These are phyloP conservation scores for Crithidia expoeki DNA, from an alignment of 208 protist genomes.

Conservation along the genomic window DNA sequence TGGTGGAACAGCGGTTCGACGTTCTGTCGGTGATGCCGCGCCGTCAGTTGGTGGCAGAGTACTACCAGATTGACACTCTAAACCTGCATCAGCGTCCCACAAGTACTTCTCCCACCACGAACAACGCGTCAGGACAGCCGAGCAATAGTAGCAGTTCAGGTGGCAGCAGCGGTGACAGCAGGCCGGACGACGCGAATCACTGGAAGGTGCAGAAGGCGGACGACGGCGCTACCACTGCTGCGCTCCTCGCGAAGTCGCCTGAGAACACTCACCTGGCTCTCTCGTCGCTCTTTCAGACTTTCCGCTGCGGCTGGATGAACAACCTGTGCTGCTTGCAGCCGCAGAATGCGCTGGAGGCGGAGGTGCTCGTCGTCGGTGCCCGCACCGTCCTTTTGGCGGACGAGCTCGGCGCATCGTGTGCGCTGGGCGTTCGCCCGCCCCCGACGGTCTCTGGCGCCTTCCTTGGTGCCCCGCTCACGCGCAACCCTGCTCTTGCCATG, in stretches of 20 bases:
- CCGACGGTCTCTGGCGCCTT: background rate
- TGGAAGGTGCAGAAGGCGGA: background rate
- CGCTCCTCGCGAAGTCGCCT: conserved; percentile 1
- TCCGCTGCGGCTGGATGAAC: conserved; percentile 41
- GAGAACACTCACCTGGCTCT: conserved; percentile 35
- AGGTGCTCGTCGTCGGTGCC: conserved; percentile 57
- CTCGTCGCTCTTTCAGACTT: conserved; percentile 59
- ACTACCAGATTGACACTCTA: conserved; percentile 44
- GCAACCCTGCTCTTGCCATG: background rate
- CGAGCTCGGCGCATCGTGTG: conserved; percentile 29
- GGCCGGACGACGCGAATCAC: background rate
- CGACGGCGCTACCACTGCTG: conserved; percentile 13
- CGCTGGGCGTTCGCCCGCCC: conserved; percentile 27
- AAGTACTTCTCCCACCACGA: background rate
- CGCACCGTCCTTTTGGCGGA: conserved; percentile 46
- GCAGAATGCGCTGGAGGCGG: conserved; percentile 49
- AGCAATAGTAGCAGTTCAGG: no score
- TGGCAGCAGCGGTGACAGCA: background rate
- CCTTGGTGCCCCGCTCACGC: conserved; percentile 11
- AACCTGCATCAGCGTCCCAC: conserved; percentile 28
- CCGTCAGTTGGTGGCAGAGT: conserved; percentile 53
- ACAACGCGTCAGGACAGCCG: background rate
- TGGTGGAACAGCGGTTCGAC: conserved; percentile 34
- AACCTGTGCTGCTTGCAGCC: conserved; percentile 62
- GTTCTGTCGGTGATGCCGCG: conserved; percentile 59